Evolutionary conservation across 352 stramenopile genomes (phyloP).

Genomic region (Phytophthora boehmeriae): DNA sequence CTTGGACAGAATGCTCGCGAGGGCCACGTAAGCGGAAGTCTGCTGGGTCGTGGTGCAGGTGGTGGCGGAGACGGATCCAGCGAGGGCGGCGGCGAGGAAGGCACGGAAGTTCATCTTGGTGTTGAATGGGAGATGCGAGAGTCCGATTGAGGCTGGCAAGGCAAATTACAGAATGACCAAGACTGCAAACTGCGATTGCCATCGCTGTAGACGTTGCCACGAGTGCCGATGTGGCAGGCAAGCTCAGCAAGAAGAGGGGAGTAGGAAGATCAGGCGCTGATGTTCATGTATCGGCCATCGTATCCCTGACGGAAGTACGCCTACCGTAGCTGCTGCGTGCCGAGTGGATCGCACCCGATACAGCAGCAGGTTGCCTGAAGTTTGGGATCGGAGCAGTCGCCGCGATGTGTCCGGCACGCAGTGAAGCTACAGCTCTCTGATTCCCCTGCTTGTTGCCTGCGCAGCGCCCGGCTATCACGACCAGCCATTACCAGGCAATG

Average conservation of each 20-base stretch:
- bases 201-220: too few species aligned
- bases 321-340: background rate
- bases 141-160: background rate
- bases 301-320: background rate
- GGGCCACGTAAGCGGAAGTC: conserved; percentile 17
- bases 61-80: conserved; percentile 7
- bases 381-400: background rate
- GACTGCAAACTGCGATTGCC: too few species aligned
- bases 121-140: background rate
- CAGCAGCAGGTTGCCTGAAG: background rate
- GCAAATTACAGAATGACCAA: conserved; percentile 21
- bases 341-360: background rate
- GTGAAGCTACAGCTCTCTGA: background rate
- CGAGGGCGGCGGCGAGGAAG: conserved; percentile 13
- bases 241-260: too few species aligned
- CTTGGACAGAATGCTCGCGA: conserved; percentile 15
- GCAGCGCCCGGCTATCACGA: background rate
- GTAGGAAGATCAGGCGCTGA: too few species aligned
- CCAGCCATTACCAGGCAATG: too few species aligned
- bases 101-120: conserved; percentile 27
- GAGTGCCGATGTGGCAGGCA: too few species aligned
- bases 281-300: too few species aligned
- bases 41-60: conserved; percentile 18
- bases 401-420: background rate
- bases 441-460: background rate